Conservation (phyloP, 1,284 basidiomycete genomes). For the Ceratorhiza oryzae-sativae region DNA sequence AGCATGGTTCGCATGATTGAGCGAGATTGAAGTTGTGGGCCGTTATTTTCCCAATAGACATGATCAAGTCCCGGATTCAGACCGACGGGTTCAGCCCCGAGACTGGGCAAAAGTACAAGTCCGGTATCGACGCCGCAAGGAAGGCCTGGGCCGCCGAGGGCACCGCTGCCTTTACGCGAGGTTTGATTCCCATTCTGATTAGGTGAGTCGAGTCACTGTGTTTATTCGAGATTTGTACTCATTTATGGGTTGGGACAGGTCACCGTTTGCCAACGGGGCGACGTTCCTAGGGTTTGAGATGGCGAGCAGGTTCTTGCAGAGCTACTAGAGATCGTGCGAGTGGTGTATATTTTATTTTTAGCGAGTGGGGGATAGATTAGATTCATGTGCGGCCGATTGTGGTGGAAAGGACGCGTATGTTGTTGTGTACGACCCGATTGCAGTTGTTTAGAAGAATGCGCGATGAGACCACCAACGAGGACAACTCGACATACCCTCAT, state of each 20-base stretch:
- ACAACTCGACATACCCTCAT: too few species aligned
- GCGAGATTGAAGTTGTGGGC: slow-evolving; percentile 69
- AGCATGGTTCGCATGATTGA: not conserved
- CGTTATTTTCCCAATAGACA: slow-evolving; percentile 90
- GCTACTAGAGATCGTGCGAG: not conserved
- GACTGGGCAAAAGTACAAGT: slow-evolving; percentile 81
- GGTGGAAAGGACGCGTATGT: slow-evolving; percentile 26
- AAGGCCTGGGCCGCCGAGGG: slow-evolving; percentile 86
- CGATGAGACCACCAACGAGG: too few species aligned
- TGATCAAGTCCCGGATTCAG: slow-evolving; percentile 95
- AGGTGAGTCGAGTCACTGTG: slow-evolving; percentile 60
- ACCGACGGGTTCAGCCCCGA: slow-evolving; percentile 84
- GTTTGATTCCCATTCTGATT: slow-evolving; percentile 89
- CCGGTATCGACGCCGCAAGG: slow-evolving; percentile 80
- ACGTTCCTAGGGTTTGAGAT: slow-evolving; percentile 94
- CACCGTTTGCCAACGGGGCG: slow-evolving; percentile 89
- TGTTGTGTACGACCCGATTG: slow-evolving; percentile 37
- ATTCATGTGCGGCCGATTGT: slow-evolving; percentile 20
- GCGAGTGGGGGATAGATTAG: not conserved
- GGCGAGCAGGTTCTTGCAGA: slow-evolving; percentile 62
- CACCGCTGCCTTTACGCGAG: slow-evolving; percentile 84
- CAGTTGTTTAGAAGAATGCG: too few species aligned
- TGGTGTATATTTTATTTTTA: slow-evolving; percentile 20
- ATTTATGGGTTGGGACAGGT: slow-evolving; percentile 57
- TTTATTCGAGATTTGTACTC: slow-evolving; percentile 36